Evolutionary conservation across 2,329 filamentous ascomycete species (phyloP).

Genomic region (Leptographium flavum): DNA sequence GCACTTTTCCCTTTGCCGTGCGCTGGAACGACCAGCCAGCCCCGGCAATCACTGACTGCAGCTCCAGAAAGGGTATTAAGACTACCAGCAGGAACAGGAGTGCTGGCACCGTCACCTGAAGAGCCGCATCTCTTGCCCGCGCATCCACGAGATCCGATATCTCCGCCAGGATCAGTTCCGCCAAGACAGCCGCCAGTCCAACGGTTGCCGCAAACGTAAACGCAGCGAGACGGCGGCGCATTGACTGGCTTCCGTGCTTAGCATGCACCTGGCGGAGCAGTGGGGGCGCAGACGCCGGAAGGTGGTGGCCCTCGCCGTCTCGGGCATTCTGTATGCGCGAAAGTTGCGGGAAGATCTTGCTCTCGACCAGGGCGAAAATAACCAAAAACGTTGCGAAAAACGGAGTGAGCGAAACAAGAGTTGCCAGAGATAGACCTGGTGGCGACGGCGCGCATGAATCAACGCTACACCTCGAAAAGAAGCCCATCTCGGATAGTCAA

Average conservation of each 20-base stretch:
- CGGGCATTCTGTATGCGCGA: constrained; percentile 34
- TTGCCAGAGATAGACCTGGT: constrained; percentile 25
- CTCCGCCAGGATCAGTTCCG: constrained; percentile 70
- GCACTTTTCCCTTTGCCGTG: constrained; percentile 38
- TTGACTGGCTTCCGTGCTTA: constrained; percentile 39
- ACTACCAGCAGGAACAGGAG: constrained; percentile 60
- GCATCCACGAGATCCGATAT: constrained; percentile 63
- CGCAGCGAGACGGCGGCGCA: constrained; percentile 38
- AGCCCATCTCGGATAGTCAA: neutral
- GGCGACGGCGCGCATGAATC: constrained; percentile 38
- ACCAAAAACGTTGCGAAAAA: constrained; percentile 57
- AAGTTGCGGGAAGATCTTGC: constrained; percentile 60
- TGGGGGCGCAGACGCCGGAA: constrained; percentile 47
- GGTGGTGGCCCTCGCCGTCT: constrained; percentile 47
- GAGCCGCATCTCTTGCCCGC: constrained; percentile 49
- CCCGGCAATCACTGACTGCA: constrained; percentile 47
- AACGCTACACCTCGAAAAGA: constrained; percentile 32
- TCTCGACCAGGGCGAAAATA: constrained; percentile 47
- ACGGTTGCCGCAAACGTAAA: constrained; percentile 64
- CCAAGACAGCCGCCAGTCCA: constrained; percentile 62
- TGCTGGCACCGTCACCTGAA: constrained; percentile 55
- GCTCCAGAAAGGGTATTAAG: constrained; percentile 65
- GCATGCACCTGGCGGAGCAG: constrained; percentile 43
- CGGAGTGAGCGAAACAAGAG: constrained; percentile 44
- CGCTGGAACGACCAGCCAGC: constrained; percentile 50